A percentile compares a stretch with the other conserved stretches of the same genome.
These are phyloP conservation scores for Aspergillus neotritici DNA, from an alignment of 2,329 filamentous ascomycete genomes.

Conservation along the genomic window DNA sequence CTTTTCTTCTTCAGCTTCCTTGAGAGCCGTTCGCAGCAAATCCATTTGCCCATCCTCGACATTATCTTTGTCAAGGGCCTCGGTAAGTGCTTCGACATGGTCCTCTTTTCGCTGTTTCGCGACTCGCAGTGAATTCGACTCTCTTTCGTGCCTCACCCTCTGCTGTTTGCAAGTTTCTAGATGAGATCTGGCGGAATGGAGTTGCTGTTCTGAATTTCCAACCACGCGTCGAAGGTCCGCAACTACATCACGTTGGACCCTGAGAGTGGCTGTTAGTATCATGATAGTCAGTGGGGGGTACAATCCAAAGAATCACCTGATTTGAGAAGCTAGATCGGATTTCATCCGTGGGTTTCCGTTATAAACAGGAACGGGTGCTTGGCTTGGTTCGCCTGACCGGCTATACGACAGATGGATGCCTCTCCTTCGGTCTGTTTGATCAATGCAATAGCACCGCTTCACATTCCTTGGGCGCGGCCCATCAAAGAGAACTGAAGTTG, in stretches of 20 bases:
- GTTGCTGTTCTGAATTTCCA: slow-evolving; percentile 47
- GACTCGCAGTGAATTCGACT: slow-evolving; percentile 47
- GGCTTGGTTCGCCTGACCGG: slow-evolving; percentile 44
- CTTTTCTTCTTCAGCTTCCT: slow-evolving; percentile 49
- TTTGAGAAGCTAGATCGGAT: slow-evolving; percentile 65
- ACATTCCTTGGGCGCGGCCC: slow-evolving; percentile 62
- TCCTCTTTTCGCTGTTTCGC: slow-evolving; percentile 57
- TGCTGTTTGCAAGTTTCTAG: slow-evolving; percentile 47
- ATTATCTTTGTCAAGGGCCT: slow-evolving; percentile 54
- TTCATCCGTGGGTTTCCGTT: slow-evolving; percentile 65
- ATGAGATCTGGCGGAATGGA: slow-evolving; percentile 45
- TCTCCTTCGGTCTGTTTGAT: slow-evolving; percentile 57
- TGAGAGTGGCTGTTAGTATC: slow-evolving; percentile 9
- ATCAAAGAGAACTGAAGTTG: slow-evolving; percentile 62
- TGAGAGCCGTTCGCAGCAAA: slow-evolving; percentile 53
- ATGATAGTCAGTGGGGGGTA: neutral
- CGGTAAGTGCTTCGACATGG: slow-evolving; percentile 59
- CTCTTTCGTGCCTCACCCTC: slow-evolving; percentile 46
- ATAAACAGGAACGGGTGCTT: slow-evolving; percentile 51
- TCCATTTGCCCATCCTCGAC: slow-evolving; percentile 63
- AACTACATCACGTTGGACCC: slow-evolving; percentile 44
- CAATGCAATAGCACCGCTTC: slow-evolving; percentile 58
- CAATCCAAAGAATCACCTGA: slow-evolving; percentile 40
- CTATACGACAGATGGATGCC: slow-evolving; percentile 56
- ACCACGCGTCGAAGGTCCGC: slow-evolving; percentile 53